Percentiles rank a stretch among this genome's conserved stretches.
Evolutionary conservation across 306 rosid species (phyloP).

Genomic region (Geum urbanum): DNA sequence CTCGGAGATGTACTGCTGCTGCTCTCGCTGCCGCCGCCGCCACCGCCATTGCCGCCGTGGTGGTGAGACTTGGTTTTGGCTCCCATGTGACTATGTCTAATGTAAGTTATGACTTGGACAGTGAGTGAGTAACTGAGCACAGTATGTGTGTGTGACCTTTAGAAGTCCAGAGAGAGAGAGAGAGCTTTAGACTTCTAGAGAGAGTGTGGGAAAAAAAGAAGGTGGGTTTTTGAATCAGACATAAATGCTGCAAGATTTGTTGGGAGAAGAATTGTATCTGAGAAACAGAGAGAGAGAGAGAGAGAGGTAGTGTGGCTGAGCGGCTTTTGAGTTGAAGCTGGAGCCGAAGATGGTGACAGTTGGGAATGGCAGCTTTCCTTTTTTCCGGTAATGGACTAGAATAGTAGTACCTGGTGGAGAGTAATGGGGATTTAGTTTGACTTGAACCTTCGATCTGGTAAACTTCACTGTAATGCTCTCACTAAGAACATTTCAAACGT

Average conservation of each 20-base stretch:
- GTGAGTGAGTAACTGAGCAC: background rate
- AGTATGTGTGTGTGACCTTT: background rate
- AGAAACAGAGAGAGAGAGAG: background rate
- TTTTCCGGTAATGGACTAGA: background rate
- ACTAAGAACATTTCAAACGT: background rate
- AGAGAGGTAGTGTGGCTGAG: background rate
- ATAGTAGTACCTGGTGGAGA: background rate
- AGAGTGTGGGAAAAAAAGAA: background rate
- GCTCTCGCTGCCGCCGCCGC: conserved; percentile 42
- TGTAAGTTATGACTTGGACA: background rate
- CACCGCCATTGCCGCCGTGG: conserved; percentile 26
- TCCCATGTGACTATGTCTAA: conserved; percentile 7
- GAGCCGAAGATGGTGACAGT: conserved; percentile 24
- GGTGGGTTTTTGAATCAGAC: conserved; percentile 3
- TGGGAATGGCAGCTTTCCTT: background rate
- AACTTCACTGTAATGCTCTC: background rate
- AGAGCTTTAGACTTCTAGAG: background rate
- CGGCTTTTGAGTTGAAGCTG: conserved; percentile 1
- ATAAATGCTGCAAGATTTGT: background rate
- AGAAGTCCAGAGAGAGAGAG: background rate
- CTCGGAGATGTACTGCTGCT: conserved; percentile 69
- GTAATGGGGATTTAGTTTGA: background rate
- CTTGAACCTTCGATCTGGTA: background rate
- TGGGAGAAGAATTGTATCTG: background rate
- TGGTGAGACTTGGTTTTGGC: conserved; percentile 59